phyloP scores from a whole-genome alignment of 495 filamentous ascomycete species.

The Penicillium verhagenii region DNA sequence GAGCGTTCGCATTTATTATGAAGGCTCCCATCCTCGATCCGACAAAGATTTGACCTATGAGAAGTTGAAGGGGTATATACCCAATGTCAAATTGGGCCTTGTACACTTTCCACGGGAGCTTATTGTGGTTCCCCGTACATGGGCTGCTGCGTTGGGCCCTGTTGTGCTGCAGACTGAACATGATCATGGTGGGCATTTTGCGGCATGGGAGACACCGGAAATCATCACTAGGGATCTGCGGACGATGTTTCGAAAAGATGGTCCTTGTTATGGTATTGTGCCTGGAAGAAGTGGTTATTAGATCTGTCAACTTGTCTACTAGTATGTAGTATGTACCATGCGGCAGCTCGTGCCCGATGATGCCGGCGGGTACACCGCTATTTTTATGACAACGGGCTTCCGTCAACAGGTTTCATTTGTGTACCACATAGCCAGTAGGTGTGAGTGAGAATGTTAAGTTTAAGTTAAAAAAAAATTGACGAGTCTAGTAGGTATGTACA shows the following conservation, averaged over 20 bases:
- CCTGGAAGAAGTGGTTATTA: constrained; percentile 30
- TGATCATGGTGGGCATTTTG: constrained; percentile 61
- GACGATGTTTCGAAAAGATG: constrained; percentile 53
- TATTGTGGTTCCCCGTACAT: constrained; percentile 46
- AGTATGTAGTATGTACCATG: too few relatives aligned
- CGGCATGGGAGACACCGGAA: constrained; percentile 57
- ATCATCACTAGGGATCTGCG: constrained; percentile 53
- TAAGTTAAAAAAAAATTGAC: too few relatives aligned
- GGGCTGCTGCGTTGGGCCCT: constrained; percentile 49
- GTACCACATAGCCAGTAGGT: too few relatives aligned
- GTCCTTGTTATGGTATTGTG: constrained; percentile 34
- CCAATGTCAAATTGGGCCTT: constrained; percentile 53
- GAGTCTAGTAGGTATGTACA: too few relatives aligned
- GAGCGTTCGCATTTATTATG: constrained; percentile 60
- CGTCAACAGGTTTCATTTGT: too few relatives aligned
- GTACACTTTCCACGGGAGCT: constrained; percentile 55
- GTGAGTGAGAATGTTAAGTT: too few relatives aligned
- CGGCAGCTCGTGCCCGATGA: too few relatives aligned
- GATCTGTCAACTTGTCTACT: background rate
- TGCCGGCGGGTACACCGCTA: too few relatives aligned
- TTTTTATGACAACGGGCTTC: too few relatives aligned
- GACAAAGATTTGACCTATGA: constrained; percentile 10
- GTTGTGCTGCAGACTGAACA: constrained; percentile 56
- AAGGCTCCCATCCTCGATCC: constrained; percentile 33
- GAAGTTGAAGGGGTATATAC: constrained; percentile 14